A percentile compares a stretch with the other conserved stretches of the same genome.
These are phyloP conservation scores for Aureobasidium sp. DNA, from an alignment of 2,329 filamentous ascomycete species.

Conservation along the genomic window DNA sequence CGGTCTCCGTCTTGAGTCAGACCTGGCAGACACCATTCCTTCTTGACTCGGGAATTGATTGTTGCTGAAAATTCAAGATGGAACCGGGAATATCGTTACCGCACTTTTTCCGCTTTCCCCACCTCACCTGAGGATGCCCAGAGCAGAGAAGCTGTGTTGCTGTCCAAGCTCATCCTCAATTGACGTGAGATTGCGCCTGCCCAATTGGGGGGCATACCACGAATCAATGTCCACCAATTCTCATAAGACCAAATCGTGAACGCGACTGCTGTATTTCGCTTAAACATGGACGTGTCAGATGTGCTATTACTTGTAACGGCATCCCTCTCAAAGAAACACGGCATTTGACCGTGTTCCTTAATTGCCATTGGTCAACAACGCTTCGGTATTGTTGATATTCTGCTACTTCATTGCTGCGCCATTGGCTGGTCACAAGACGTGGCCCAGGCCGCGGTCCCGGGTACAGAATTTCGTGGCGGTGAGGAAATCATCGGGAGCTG, in stretches of 20 bases:
- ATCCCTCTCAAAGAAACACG: neutral
- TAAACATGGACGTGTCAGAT: neutral
- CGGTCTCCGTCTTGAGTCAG: neutral
- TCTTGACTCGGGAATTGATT: neutral
- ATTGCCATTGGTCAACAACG: neutral
- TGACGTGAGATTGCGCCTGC: neutral
- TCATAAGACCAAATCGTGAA: neutral
- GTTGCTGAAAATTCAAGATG: neutral
- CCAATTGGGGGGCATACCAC: neutral
- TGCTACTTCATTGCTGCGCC: neutral
- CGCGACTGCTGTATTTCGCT: neutral
- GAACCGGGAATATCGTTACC: neutral
- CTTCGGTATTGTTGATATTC: neutral
- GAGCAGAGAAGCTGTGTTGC: neutral
- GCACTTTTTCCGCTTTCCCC: neutral
- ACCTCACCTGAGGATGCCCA: neutral
- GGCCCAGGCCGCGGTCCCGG: neutral
- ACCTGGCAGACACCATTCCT: neutral
- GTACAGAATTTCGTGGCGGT: neutral
- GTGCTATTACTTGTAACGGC: neutral
- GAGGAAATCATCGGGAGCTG: neutral
- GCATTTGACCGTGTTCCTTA: neutral
- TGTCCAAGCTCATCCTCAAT: neutral
- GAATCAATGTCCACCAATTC: neutral
- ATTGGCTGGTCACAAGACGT: constrained; percentile 2